Evolutionary conservation across 345 rosid genomes (phyloP).

Genomic region (Citrus maxima): DNA sequence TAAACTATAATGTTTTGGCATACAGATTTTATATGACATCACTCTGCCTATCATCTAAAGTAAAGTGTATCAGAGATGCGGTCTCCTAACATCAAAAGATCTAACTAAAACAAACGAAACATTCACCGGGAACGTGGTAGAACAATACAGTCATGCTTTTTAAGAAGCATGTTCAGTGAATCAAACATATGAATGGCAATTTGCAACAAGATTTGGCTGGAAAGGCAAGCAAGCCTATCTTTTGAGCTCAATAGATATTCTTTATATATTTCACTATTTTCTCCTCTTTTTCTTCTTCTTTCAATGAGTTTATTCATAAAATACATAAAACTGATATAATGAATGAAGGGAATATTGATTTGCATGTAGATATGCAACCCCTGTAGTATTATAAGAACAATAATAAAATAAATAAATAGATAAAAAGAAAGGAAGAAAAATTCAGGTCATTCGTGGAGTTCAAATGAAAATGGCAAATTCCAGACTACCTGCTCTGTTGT

Average conservation of each 20-base stretch:
- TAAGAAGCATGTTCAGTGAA: background rate
- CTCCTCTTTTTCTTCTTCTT: background rate
- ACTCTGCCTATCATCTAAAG: background rate
- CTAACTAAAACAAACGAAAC: background rate
- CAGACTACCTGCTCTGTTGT: constrained; percentile 86
- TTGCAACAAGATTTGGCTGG: background rate
- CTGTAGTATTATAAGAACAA: background rate
- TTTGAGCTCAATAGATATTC: background rate
- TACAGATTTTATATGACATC: background rate
- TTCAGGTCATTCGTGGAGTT: constrained; percentile 8
- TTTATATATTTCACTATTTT: background rate
- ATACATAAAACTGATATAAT: background rate
- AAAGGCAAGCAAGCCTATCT: background rate
- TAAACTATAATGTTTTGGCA: background rate
- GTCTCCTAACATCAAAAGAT: background rate
- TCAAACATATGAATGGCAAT: background rate
- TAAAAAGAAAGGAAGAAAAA: too few relatives aligned
- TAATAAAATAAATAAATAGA: background rate
- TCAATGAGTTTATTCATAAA: background rate
- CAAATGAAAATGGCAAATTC: background rate
- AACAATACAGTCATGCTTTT: background rate
- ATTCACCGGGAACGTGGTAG: background rate
- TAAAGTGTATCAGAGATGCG: background rate
- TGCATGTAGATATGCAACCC: background rate
- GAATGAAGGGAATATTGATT: background rate